Conservation (phyloP, 345 rosid species). For the Anastatica hierochuntica region DNA sequence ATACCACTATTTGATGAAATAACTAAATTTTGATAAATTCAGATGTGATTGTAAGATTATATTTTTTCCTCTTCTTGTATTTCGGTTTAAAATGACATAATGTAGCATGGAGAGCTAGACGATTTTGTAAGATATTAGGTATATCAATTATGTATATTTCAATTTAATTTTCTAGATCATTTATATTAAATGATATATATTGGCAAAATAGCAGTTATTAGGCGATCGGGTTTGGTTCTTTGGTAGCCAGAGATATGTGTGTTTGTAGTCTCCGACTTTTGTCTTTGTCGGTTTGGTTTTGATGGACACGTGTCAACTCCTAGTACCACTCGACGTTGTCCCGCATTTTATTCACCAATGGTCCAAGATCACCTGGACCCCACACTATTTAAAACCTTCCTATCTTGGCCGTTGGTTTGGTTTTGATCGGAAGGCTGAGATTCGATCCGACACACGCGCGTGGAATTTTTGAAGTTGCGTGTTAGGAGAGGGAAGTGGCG, state of each 20-base stretch:
- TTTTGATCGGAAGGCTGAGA: constrained; percentile 10
- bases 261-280: constrained; percentile 25
- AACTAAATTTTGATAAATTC: too few relatives aligned
- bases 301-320: constrained; percentile 18
- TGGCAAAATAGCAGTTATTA: too few relatives aligned
- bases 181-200: too few relatives aligned
- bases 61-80: too few relatives aligned
- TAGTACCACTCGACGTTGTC: constrained; percentile 21
- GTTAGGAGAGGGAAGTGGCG: constrained; percentile 27
- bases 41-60: too few relatives aligned
- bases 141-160: too few relatives aligned
- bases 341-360: constrained; percentile 24
- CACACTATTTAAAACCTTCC: neutral
- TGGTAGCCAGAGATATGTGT: constrained; percentile 23
- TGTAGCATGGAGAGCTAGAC: too few relatives aligned
- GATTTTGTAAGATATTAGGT: too few relatives aligned
- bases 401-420: neutral
- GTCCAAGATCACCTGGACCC: constrained; percentile 25
- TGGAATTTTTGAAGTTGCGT: constrained; percentile 19
- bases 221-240: constrained; percentile 20
- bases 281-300: constrained; percentile 26
- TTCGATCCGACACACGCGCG: constrained; percentile 16
- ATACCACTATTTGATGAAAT: too few relatives aligned
- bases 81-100: too few relatives aligned
- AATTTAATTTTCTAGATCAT: too few relatives aligned